These are phyloP conservation scores for Candida loeiensis DNA, from an alignment of 805 yeast species.

Conservation along the genomic window DNA sequence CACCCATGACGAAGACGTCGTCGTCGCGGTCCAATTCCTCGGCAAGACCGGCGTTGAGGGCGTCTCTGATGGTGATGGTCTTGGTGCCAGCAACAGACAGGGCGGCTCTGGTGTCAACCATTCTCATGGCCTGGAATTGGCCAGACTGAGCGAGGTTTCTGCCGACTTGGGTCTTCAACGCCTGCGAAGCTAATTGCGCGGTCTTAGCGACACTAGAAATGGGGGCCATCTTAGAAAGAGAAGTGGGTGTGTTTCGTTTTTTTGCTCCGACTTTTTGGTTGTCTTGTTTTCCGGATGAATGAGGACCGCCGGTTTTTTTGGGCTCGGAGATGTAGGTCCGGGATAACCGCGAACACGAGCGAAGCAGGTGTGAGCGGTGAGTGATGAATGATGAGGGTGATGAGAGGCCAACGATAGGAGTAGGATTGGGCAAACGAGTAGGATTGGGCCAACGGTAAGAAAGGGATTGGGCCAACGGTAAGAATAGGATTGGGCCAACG, in stretches of 20 bases:
- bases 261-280: conserved; percentile 2
- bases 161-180: conserved; percentile 20
- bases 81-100: conserved; percentile 44
- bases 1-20: conserved; percentile 93
- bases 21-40: conserved; percentile 97
- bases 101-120: conserved; percentile 33
- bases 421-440: too few species aligned
- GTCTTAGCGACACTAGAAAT: conserved; percentile 42
- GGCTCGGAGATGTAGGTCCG: conserved; percentile 18
- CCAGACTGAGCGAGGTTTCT: conserved; percentile 27
- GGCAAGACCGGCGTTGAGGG: conserved; percentile 89
- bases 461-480: too few species aligned
- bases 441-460: too few species aligned
- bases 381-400: too few species aligned
- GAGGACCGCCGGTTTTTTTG: conserved; percentile 24
- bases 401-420: too few species aligned
- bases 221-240: conserved; percentile 18
- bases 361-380: too few species aligned
- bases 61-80: conserved; percentile 91
- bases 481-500: too few species aligned
- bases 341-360: conserved; percentile 1
- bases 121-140: conserved; percentile 35
- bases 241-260: conserved; percentile 3
- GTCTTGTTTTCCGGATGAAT: conserved; percentile 22
- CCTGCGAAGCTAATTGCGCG: conserved; percentile 38